Evolutionary conservation across 225 moss, liverwort and hornwort species (phyloP).

Genomic region (Asterella californica): DNA sequence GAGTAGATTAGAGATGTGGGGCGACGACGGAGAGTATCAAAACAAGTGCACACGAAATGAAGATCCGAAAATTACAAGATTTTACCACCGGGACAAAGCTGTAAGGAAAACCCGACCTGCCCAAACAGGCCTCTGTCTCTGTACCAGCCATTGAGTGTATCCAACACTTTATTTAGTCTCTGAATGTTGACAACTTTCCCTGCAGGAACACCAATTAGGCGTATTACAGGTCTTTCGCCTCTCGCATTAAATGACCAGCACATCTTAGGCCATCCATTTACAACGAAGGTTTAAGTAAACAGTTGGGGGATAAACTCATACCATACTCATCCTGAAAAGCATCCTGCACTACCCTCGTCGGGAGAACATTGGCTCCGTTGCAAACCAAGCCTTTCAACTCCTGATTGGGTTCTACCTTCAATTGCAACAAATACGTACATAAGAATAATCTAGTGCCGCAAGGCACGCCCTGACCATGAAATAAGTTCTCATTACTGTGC

Average conservation of each 20-base stretch:
- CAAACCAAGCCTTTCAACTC: slow-evolving; percentile 95
- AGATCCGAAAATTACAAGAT: background rate
- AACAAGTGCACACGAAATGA: background rate
- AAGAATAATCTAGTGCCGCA: background rate
- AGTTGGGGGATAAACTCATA: slow-evolving; percentile 25
- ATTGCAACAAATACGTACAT: background rate
- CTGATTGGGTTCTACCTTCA: slow-evolving; percentile 97
- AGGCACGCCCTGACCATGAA: background rate
- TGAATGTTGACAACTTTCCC: slow-evolving; percentile 99
- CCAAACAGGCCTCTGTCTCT: slow-evolving; percentile 94
- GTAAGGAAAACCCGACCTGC: slow-evolving; percentile 41
- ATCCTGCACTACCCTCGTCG: slow-evolving; percentile 79
- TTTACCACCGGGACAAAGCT: background rate
- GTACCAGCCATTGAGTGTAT: slow-evolving; percentile 97
- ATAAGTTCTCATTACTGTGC: background rate
- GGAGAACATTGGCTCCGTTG: slow-evolving; percentile 91
- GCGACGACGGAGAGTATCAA: background rate
- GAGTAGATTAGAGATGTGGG: background rate
- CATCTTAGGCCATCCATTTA: background rate
- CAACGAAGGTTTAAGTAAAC: background rate
- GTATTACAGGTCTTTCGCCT: background rate
- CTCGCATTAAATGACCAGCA: background rate
- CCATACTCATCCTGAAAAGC: slow-evolving; percentile 88
- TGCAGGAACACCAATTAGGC: slow-evolving; percentile 27
- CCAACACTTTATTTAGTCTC: slow-evolving; percentile 80